Percentiles rank a stretch among this genome's conserved stretches.
phyloP scores from a whole-genome alignment of 352 stramenopile genomes.

The Globisporangium parvum region DNA sequence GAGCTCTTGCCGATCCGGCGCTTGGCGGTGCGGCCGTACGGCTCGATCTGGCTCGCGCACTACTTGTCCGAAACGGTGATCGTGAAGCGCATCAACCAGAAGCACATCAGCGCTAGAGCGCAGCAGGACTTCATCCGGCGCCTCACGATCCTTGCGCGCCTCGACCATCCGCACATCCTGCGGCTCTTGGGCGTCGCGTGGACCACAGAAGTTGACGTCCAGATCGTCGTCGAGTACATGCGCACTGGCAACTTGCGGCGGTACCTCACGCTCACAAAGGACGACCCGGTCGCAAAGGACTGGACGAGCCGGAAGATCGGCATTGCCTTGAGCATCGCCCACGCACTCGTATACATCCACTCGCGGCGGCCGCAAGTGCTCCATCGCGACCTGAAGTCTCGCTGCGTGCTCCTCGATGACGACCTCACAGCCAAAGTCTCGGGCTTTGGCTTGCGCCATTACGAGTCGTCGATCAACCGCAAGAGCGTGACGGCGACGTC shows the following conservation, averaged over 20 bases:
- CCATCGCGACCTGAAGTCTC: constrained; percentile 67
- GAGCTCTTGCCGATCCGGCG: constrained; percentile 14
- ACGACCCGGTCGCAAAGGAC: constrained; percentile 17
- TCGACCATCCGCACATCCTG: constrained; percentile 76
- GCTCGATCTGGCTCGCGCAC: constrained; percentile 15
- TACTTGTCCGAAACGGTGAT: constrained; percentile 12
- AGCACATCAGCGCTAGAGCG: constrained; percentile 15
- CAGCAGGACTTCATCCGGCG: constrained; percentile 48
- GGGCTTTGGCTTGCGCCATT: constrained; percentile 61
- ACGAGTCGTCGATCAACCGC: constrained; percentile 7
- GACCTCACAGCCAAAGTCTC: constrained; percentile 56
- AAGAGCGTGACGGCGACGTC: constrained; percentile 15
- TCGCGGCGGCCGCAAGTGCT: constrained; percentile 45
- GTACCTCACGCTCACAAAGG: constrained; percentile 32
- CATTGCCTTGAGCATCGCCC: constrained; percentile 53
- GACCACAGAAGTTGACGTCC: constrained; percentile 40
- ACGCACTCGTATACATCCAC: constrained; percentile 65
- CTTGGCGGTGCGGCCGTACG: constrained; percentile 13
- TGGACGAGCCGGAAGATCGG: constrained; percentile 55
- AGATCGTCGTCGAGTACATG: constrained; percentile 75
- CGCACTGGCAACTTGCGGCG: constrained; percentile 51
- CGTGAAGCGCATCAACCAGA: constrained; percentile 19
- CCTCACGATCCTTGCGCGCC: constrained; percentile 50
- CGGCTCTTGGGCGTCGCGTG: constrained; percentile 76
- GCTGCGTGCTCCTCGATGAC: constrained; percentile 55